Base-by-base conservation (phyloP, 1,284 basidiomycete species). In the Baeospora myosura region DNA sequence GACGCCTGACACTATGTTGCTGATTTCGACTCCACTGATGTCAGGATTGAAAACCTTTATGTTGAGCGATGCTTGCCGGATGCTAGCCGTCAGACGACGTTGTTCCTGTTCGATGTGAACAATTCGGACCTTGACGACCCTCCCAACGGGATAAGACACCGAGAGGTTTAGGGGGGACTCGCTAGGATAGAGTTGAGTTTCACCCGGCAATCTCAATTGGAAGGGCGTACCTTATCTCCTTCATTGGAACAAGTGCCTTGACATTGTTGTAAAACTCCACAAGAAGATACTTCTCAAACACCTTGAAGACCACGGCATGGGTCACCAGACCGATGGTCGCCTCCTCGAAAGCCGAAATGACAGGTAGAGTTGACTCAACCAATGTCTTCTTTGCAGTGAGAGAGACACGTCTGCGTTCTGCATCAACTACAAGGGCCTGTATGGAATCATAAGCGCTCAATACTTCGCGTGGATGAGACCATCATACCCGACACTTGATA, bases 311-410 rank as follows among this genome's bases (percentile, higher is more conserved):
- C 4, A 92, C 87, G 2, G 83, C 95, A 55, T 93, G 80, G 0
- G 88, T 78, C 16, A 97, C 66, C 40, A 79, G 61, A 10, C 92
- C 94, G 6, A 77, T 67, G 52, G 76, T 70, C 22, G 80, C 83
- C 46, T 88, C 83, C 34, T 83, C 81, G 41, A 84, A 62, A 12
- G 65, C 71, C 1, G 81, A 62, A 32, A 96, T 60, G 32, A 89
- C 70, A 0, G 87, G 82, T 8, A 93, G 64, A 2, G 74, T 71
- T 0, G 92, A 89, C 28, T 92, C 84, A 32, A 99, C 63, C 11
- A 99, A 71, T 3, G 87, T 82, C 69, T 92, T 95, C 68, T 98
- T 98, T 29, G 94, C 81, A 0, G 96, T 98, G 26, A 98, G 66
- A 3, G 79, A 76, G 41, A 98, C 78, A 7, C 93, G 77, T 58